Evolutionary conservation across 805 yeast species (phyloP), one percentile per base, ranked within the genome.

Genomic region (Barnettozyma sucrosica): DNA sequence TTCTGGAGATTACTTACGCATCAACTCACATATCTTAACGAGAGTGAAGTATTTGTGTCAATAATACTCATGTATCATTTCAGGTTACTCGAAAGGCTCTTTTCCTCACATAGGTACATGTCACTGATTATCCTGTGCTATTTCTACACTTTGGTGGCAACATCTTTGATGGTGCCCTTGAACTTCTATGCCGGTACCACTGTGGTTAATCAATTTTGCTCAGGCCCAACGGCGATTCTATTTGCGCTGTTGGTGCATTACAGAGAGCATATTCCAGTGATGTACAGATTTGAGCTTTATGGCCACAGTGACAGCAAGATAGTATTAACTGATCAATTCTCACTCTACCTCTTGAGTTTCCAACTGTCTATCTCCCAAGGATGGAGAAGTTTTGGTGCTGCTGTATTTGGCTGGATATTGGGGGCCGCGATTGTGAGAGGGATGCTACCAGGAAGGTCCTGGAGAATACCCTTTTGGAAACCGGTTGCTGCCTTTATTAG

Each of bases 231-330:
- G 2, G 57, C 62, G 3, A 43, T 68, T 2, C 23, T 70, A 5
- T 66, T 67, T 50, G 66, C 69, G 3, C 45, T 69, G 11, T 48
- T 69, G 33, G 69, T 63, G 10, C 63, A 66, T 32, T 70, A 68
- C 49, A 60, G 64, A 43, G 63, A 62, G 25, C 53, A 63, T 47
- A 64, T 71, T n/a, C 75, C 75, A 4, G 62, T 66, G 3, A 65
- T 66, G 34, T 71, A 71, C 58, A 59, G 59, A 49, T 68, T 70
- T 56, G 67, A 68, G 45, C 56, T 50, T 13, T 57, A 48, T 47
- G 56, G 56, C 0, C 39, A 52, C 4, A 46, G 39, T 3, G 46
- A 44, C 2, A 49, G 45, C 38, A 58, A 54, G 43, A 21, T 62
- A 3, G 48, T 45, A 2, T 34, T 62, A 8, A 58, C 57, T 7